Conservation (phyloP, 2,329 filamentous ascomycete species). For the Phyllosticta capitalensis region DNA sequence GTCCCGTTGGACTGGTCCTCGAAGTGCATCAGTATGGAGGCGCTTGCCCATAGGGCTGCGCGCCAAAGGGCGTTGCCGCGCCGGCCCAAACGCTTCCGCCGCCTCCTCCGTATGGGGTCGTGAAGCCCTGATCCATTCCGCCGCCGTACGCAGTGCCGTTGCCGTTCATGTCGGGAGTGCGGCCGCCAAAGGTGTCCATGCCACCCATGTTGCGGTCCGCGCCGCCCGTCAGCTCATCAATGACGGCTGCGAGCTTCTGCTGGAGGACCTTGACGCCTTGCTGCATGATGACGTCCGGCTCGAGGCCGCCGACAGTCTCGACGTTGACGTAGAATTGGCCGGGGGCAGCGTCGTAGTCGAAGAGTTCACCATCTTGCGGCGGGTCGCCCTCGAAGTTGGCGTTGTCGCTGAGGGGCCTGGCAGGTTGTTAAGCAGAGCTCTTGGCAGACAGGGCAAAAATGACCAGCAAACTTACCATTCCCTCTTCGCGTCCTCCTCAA, state of each 20-base stretch:
- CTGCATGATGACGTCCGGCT: constrained; percentile 81
- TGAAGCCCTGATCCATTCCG: constrained; percentile 54
- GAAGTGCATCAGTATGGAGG: not conserved
- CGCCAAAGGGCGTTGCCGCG: constrained; percentile 9
- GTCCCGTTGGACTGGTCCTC: not conserved
- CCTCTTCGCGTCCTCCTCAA: constrained; percentile 68
- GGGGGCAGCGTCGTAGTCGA: constrained; percentile 83
- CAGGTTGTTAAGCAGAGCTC: not conserved
- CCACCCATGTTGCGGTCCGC: constrained; percentile 31
- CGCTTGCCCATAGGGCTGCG: constrained; percentile 5
- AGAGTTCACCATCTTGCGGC: constrained; percentile 70
- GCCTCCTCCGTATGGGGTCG: constrained; percentile 51
- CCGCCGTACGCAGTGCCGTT: constrained; percentile 32
- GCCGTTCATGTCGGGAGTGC: constrained; percentile 49
- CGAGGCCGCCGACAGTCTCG: constrained; percentile 77
- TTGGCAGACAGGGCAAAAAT: not conserved
- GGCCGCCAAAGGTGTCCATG: constrained; percentile 43
- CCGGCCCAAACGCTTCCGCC: constrained; percentile 8
- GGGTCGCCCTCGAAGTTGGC: constrained; percentile 66
- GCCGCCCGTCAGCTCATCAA: constrained; percentile 52
- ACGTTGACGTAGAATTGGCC: constrained; percentile 87
- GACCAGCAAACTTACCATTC: constrained; percentile 61
- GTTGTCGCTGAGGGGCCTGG: constrained; percentile 72
- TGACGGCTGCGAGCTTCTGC: constrained; percentile 75
- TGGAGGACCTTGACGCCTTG: constrained; percentile 83